These are phyloP conservation scores for Aspergillus quadricinctus DNA, from an alignment of 2,329 filamentous ascomycete species.

Conservation along the genomic window DNA sequence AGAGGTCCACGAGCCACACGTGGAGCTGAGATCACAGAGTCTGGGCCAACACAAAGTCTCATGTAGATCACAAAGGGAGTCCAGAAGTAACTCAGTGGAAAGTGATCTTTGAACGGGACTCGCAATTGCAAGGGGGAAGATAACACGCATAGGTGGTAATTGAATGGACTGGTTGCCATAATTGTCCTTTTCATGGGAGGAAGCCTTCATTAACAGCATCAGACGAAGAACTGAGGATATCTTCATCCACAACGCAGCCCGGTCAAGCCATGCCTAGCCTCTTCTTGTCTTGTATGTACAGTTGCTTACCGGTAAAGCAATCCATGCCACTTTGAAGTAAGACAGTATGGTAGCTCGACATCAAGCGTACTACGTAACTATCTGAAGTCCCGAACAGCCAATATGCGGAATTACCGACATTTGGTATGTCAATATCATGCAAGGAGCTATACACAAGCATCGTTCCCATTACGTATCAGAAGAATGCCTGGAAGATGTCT, in stretches of 20 bases:
- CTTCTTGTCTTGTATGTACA: neutral
- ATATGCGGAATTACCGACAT: neutral
- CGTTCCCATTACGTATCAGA: neutral
- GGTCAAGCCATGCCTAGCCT: no score
- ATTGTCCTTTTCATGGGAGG: neutral
- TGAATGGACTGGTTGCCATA: neutral
- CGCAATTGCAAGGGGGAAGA: neutral
- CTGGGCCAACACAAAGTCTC: neutral
- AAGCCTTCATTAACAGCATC: neutral
- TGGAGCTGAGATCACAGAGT: neutral
- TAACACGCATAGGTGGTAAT: neutral
- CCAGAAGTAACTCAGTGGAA: neutral
- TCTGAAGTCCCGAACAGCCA: neutral
- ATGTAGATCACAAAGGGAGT: neutral
- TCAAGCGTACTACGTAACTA: neutral
- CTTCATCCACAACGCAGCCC: neutral
- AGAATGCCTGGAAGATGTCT: neutral
- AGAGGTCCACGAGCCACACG: neutral
- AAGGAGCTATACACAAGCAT: neutral
- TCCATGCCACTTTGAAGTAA: neutral
- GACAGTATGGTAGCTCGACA: neutral
- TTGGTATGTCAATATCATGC: neutral
- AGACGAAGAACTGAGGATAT: neutral
- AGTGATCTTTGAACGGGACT: no score
- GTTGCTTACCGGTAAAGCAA: neutral